Percentiles rank a stretch among this genome's conserved stretches.
Conservation (phyloP, 2,329 filamentous ascomycete genomes). For the Colletotrichum spinosum region DNA sequence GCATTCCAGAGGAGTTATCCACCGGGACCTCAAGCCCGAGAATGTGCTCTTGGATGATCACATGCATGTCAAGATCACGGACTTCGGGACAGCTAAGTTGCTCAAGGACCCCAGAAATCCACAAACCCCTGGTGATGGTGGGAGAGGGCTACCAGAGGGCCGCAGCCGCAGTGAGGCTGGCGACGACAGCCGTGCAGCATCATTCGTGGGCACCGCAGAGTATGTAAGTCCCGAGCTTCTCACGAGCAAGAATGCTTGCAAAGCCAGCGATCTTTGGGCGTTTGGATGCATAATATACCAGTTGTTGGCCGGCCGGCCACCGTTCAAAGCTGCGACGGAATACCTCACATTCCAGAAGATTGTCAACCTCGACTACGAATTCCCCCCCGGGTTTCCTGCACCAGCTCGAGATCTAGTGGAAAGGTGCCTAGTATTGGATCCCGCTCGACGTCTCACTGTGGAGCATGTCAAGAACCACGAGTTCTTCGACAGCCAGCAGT, state of each 20-base stretch:
- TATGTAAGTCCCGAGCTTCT: constrained; percentile 98
- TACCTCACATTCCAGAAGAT: constrained; percentile 99
- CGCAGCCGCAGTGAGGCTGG: constrained; percentile 51
- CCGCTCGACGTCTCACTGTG: constrained; percentile 83
- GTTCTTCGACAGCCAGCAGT: constrained; percentile 90
- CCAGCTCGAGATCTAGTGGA: constrained; percentile 91
- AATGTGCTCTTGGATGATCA: constrained; percentile 95
- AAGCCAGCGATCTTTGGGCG: constrained; percentile 97
- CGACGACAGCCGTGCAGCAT: constrained; percentile 83
- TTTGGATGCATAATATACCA: constrained; percentile 99
- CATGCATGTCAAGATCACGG: constrained; percentile 98
- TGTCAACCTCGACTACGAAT: constrained; percentile 92
- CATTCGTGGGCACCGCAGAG: constrained; percentile 97
- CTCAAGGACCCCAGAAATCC: constrained; percentile 70
- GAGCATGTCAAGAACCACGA: constrained; percentile 97
- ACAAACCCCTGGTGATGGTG: constrained; percentile 55
- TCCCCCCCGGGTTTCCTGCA: constrained; percentile 87
- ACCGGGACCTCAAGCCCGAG: constrained; percentile 95
- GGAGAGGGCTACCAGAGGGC: constrained; percentile 50
- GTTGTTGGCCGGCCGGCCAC: constrained; percentile 91
- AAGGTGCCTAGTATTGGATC: constrained; percentile 89
- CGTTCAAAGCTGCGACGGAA: constrained; percentile 95
- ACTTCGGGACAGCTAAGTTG: constrained; percentile 98
- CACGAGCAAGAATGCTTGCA: constrained; percentile 96
- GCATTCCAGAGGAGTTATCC: constrained; percentile 95